Evolutionary conservation across 495 filamentous ascomycete genomes (phyloP), one percentile per base, ranked within the genome.

Genomic region (Bacidia rubella): DNA sequence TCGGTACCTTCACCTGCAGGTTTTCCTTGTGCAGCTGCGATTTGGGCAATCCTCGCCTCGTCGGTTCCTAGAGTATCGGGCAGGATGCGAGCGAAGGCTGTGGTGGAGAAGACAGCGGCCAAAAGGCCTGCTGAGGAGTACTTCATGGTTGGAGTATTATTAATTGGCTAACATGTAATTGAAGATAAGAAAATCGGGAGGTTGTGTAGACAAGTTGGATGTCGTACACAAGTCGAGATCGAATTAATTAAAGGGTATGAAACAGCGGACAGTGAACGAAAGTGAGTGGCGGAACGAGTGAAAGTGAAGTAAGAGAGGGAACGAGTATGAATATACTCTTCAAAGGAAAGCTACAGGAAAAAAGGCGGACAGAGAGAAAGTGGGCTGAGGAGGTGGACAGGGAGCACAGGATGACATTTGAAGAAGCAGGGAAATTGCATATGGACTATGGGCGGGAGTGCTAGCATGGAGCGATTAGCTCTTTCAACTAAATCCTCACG

Each of bases 191-290:
- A 35, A 35, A 15, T 4, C 7, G 19, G 19, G 3, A 20, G 4
- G 44, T 24, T 22, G 47, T 50, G 47, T 50, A 50, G 17, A 2
- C 47, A 50, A 50, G 47, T 50, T 50, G 47, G 47, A 35, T 50
- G 47, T 19, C 19, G 38, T 25, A 50, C 47, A 20, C 20, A 22
- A 44, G 41, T 9, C 19, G 41, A 9, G 41, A 44, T 9, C 29
- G 17, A 17, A 44, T 22, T 44, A 44, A 44, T 44, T 44, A 44
- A 50, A 38, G 47, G 23, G 29, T 44, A 35, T 50, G 17, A 50
- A 25, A 47, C 26, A 22, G 20, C 26, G 26, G 26, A 47, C 4
- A 11, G 26, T 23, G 20, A 47, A 47, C 45, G 45, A 47, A 25
- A 22, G 45, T 47, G 20, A 47, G 20, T n/a, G n/a, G n/a, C n/a